Evolutionary conservation across 768 basidiomycete genomes (phyloP).

Genomic region (Mycena belliarum): DNA sequence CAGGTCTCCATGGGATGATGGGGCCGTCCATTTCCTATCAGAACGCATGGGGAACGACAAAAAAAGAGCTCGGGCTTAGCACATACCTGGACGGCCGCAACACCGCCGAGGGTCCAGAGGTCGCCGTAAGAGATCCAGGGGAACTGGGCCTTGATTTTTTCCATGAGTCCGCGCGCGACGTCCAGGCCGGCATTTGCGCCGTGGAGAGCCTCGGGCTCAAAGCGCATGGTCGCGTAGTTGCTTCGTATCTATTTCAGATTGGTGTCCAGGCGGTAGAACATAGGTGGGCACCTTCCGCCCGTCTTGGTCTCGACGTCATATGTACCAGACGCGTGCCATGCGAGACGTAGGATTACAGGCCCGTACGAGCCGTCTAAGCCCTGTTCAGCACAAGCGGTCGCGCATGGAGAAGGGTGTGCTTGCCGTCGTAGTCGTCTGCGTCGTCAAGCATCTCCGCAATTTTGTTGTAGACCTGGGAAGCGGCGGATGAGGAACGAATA

Average conservation of each 20-base stretch:
- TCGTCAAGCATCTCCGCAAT: slow-evolving; percentile 79
- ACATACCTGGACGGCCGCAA: slow-evolving; percentile 75
- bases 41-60: background rate
- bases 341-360: slow-evolving; percentile 85
- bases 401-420: slow-evolving; percentile 24
- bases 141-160: slow-evolving; percentile 84
- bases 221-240: slow-evolving; percentile 99
- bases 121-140: slow-evolving; percentile 96
- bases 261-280: no score
- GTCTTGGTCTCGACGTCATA: slow-evolving; percentile 79
- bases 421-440: slow-evolving; percentile 87
- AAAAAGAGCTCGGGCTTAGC: background rate
- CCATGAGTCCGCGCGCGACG: slow-evolving; percentile 80
- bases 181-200: slow-evolving; percentile 82
- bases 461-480: slow-evolving; percentile 79
- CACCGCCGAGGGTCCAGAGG: slow-evolving; percentile 95
- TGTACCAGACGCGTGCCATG: slow-evolving; percentile 94
- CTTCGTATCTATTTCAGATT: slow-evolving; percentile 35
- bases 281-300: slow-evolving; percentile 78
- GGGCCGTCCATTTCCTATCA: slow-evolving; percentile 87
- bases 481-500: slow-evolving; percentile 1
- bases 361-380: slow-evolving; percentile 81
- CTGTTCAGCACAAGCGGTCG: slow-evolving; percentile 1
- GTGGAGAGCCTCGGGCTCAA: slow-evolving; percentile 84
- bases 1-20: slow-evolving; percentile 90